Percentiles rank a stretch among this genome's conserved stretches.
Conservation (phyloP, 257 asterid species). For the Orobanche coerulescens region DNA sequence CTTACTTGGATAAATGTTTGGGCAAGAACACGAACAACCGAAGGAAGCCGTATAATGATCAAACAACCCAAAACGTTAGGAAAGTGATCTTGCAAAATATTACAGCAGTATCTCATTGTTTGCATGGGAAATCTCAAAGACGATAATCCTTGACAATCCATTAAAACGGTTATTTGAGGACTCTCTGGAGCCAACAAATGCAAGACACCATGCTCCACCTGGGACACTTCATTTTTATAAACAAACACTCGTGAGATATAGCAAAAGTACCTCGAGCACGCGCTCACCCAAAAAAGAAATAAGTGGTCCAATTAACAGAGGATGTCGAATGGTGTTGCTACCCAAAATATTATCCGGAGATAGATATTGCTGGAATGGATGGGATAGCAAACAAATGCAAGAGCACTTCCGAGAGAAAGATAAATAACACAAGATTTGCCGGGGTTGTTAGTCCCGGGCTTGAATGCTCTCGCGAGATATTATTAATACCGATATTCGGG, state of each 20-base stretch:
- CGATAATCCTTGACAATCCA: conserved; percentile 74
- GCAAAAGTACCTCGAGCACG: conserved; percentile 7
- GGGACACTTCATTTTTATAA: conserved; percentile 88
- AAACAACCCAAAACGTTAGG: conserved; percentile 81
- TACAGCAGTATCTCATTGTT: conserved; percentile 66
- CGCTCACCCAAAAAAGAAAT: not conserved
- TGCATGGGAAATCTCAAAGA: conserved; percentile 82
- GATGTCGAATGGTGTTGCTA: not conserved
- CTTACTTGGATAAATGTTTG: conserved; percentile 81
- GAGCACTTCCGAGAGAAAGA: too few relatives aligned
- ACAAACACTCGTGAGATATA: conserved; percentile 22
- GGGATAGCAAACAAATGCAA: too few relatives aligned
- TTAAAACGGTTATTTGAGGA: conserved; percentile 69
- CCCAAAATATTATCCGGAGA: too few relatives aligned
- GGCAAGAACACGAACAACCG: conserved; percentile 79
- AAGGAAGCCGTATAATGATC: conserved; percentile 67
- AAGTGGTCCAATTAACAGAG: not conserved
- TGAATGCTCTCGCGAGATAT: too few relatives aligned
- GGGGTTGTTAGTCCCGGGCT: too few relatives aligned
- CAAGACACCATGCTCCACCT: conserved; percentile 84
- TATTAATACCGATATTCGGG: too few relatives aligned
- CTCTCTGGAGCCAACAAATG: conserved; percentile 49
- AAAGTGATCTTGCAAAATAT: conserved; percentile 78
- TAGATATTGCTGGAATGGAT: too few relatives aligned
- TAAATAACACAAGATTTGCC: too few relatives aligned